Conservation (phyloP, 1,284 basidiomycete genomes). For the Lentinula novae-zelandiae region DNA sequence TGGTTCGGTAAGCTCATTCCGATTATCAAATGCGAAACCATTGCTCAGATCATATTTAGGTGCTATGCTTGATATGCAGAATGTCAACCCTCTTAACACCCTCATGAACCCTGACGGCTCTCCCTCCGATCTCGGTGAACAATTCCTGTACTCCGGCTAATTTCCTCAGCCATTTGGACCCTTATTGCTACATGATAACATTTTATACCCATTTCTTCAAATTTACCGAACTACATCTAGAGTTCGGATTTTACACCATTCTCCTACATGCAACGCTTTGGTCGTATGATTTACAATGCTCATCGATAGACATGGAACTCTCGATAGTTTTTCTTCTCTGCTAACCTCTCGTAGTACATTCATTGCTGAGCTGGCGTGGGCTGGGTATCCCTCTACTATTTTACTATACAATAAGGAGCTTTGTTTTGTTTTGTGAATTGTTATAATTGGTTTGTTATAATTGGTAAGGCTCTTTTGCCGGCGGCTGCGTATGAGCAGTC, state of each 20-base stretch:
- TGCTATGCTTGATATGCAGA: constrained; percentile 63
- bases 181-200: not conserved
- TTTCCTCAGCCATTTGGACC: not conserved
- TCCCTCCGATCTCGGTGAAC: constrained; percentile 49
- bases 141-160: constrained; percentile 27
- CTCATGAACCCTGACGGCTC: constrained; percentile 39
- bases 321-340: not conserved
- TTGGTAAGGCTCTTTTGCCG: not conserved
- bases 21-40: not conserved
- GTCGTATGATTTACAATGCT: not conserved
- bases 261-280: not conserved
- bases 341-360: not conserved
- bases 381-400: not conserved
- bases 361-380: not conserved
- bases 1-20: constrained; percentile 54
- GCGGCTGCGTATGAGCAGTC: too few relatives aligned
- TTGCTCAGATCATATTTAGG: constrained; percentile 31
- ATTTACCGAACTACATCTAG: too few relatives aligned
- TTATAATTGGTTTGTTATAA: not conserved
- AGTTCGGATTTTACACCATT: not conserved
- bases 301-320: not conserved
- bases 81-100: constrained; percentile 62
- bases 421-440: not conserved
- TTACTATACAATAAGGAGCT: not conserved
- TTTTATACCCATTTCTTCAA: not conserved